Evolutionary conservation across 768 basidiomycete species (phyloP), one percentile per base, ranked within the genome.

Genomic region (Calocybe cyanea): DNA sequence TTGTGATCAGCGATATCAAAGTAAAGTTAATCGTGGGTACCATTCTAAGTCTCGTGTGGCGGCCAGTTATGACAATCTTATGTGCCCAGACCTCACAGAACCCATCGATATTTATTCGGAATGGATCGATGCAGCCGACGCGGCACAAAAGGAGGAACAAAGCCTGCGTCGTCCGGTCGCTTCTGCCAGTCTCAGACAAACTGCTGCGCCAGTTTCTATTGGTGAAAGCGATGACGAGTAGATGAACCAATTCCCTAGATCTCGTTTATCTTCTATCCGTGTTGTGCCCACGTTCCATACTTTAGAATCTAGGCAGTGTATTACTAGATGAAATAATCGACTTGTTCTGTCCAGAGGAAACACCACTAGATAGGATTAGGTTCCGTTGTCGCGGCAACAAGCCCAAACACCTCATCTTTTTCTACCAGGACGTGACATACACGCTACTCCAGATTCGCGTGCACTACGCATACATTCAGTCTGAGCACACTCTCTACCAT

Each of bases 91-190:
- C 62, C 71, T 92, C 42, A 90, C 89, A 1, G 90, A 92, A 54
- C 80, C 90, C 13, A 81, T 92, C 46, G 90, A 92, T 63, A 87
- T 92, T 23, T 92, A 91, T 62, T 90, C 89, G 6, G 87, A 90
- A 60, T 92, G 90, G 90, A 89, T 92, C 51, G 88, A 91, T 61
- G 88, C 88, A 39, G 86, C 87, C 5, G 88, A 91, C 61, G 83
- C 85, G 7, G 88, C 87, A 25, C 84, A 89, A 60, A 76, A 71
- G 48, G 80, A 85, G 39, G 78, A 77, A 14, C 71, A 73, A 3
- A 58, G 68, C 19, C 61, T 68, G 25, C 78, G 80, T 31, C 77
- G 82, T 34, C 73, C 78, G 2, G 67, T 73, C 20, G 73, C 81
- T 2, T 88, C 87, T 0, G 68, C 83, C 59, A 35, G 34, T 35